Evolutionary conservation across 2,329 filamentous ascomycete species (phyloP), one percentile per base, ranked within the genome.

Genomic region (Penicillium sp.): DNA sequence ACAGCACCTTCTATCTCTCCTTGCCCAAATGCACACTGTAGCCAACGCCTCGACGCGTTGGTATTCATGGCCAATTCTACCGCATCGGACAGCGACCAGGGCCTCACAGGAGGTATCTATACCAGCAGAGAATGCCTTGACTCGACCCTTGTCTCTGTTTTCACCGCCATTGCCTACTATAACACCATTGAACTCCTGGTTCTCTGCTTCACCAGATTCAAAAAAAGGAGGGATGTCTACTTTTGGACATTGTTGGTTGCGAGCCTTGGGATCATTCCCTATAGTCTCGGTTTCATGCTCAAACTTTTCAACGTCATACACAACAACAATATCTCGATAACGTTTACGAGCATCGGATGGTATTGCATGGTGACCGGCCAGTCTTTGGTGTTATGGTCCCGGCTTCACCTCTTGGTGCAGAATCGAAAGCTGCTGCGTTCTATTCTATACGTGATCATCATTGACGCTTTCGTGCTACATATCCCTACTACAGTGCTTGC

Each of bases 371-470:
- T 72, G 17, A 69, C 68, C 0, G 70, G 71, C 69, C 74, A 77
- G 55, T 70, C 71, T 5, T 53, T 77, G 7, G 74, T 78, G 8
- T 65, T 78, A 20, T 77, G 74, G 60, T 78, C 74, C 2, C 66
- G 75, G 10, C 65, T 77, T 7, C 74, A 77, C 56, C 64, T 77
- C 7, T 62, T 77, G 34, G 57, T 75, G n/a, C 61, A 61, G 18
- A 68, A 68, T 23, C 59, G 62, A 9, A 59, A 54, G 20, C 55
- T 68, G 8, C 59, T 77, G 3, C 58, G 59, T 17, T 63, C 57
- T 6, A 68, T 75, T 13, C 62, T 75, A 18, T 57, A 54, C 40
- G 74, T 76, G 71, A 75, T 77, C 45, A 72, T 76, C 20, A 27
- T 70, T 42, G 55, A 73, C 51, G 68, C 68, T 0, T 59, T 76